phyloP scores from a whole-genome alignment of 2,329 filamentous ascomycete species.

The Pochonia chlamydosporia region DNA sequence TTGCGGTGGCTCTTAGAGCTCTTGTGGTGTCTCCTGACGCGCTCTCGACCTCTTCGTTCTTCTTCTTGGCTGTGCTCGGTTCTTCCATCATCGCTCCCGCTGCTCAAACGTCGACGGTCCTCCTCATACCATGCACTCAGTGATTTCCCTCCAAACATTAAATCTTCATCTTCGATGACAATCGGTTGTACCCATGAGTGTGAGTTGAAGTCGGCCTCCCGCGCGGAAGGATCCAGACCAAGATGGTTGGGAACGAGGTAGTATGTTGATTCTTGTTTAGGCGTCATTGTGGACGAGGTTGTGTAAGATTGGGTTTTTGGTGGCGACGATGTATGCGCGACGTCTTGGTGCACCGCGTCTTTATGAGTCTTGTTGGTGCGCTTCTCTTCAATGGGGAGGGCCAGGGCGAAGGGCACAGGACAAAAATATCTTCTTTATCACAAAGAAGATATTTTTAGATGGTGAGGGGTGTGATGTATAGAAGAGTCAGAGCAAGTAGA shows the following conservation, averaged over 20 bases:
- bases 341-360: background rate
- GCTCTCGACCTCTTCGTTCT: constrained; percentile 11
- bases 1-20: background rate
- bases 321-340: background rate
- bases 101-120: constrained; percentile 29
- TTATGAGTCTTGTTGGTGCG: background rate
- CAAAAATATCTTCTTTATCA: background rate
- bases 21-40: constrained; percentile 20
- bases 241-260: constrained; percentile 27
- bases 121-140: constrained; percentile 57
- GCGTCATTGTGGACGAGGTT: constrained; percentile 9
- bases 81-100: constrained; percentile 26
- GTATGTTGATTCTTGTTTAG: constrained; percentile 18
- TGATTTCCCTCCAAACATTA: constrained; percentile 56
- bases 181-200: constrained; percentile 47
- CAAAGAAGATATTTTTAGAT: background rate
- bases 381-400: background rate
- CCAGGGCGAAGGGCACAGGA: background rate
- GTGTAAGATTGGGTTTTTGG: background rate
- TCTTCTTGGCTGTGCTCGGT: constrained; percentile 27
- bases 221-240: constrained; percentile 25
- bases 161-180: constrained; percentile 55
- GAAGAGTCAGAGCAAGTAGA: background rate
- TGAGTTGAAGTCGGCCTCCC: constrained; percentile 27
- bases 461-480: background rate